Conservation (phyloP, 2,329 filamentous ascomycete genomes). For the Cryphonectria japonica region DNA sequence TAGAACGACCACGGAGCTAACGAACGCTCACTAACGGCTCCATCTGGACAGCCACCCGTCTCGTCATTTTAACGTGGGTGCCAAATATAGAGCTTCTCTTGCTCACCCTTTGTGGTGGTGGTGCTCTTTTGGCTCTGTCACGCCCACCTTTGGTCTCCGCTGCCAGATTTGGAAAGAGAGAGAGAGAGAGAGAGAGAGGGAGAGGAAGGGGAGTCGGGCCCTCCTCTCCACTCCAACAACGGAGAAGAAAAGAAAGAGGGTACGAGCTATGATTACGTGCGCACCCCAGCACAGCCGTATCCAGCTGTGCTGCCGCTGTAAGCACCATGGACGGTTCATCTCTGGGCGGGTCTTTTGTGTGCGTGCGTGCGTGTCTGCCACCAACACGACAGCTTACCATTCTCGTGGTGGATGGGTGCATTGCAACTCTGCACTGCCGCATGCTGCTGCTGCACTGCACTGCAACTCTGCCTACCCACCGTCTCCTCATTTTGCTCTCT, state of each 20-base stretch:
- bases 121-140: background rate
- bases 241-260: background rate
- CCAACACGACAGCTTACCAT: background rate
- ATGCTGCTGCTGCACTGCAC: slow-evolving; percentile 2
- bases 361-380: background rate
- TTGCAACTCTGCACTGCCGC: background rate
- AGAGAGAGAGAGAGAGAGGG: too few species aligned
- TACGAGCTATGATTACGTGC: slow-evolving; percentile 4
- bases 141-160: background rate
- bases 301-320: slow-evolving; percentile 12
- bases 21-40: background rate
- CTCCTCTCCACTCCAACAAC: slow-evolving; percentile 3
- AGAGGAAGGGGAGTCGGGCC: background rate
- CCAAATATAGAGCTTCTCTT: slow-evolving; percentile 14
- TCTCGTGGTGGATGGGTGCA: slow-evolving; percentile 3
- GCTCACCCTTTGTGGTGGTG: background rate
- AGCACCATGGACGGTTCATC: background rate
- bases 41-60: background rate
- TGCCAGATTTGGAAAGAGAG: background rate
- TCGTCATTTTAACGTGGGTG: background rate
- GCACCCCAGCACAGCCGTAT: slow-evolving; percentile 6
- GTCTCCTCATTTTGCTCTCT: background rate
- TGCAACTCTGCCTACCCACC: background rate
- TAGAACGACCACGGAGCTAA: background rate
- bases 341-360: background rate